Evolutionary conservation across 2,329 filamentous ascomycete genomes (phyloP).

Genomic region (Lojkania enalia): DNA sequence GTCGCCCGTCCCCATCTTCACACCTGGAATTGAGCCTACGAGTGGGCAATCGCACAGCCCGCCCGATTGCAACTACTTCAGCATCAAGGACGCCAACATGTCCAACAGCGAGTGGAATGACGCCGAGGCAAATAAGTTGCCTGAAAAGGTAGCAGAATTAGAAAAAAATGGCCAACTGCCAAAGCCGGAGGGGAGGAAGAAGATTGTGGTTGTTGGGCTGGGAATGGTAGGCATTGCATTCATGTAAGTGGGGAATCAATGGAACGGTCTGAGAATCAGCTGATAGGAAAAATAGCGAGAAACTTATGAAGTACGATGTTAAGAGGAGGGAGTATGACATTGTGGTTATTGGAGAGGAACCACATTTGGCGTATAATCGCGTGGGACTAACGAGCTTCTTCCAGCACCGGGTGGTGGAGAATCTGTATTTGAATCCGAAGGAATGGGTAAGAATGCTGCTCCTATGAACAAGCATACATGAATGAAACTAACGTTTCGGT

Average conservation of each 20-base stretch:
- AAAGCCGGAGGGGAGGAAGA: slow-evolving; percentile 56
- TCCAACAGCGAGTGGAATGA: slow-evolving; percentile 53
- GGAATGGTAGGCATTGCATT: slow-evolving; percentile 92
- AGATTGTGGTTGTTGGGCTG: slow-evolving; percentile 79
- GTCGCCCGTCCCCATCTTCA: slow-evolving; percentile 31
- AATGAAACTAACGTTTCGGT: slow-evolving; percentile 6
- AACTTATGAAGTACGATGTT: slow-evolving; percentile 81
- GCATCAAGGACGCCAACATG: slow-evolving; percentile 34
- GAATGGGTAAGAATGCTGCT: slow-evolving; percentile 66
- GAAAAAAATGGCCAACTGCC: slow-evolving; percentile 22
- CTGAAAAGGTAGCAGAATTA: slow-evolving; percentile 48
- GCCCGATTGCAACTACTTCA: slow-evolving; percentile 10
- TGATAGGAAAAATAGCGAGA: slow-evolving; percentile 64
- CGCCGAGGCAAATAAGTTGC: slow-evolving; percentile 50
- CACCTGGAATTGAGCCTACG: slow-evolving; percentile 37
- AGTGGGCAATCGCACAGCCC: slow-evolving; percentile 38
- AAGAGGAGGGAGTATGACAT: slow-evolving; percentile 76
- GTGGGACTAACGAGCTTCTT: slow-evolving; percentile 90
- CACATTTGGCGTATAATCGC: slow-evolving; percentile 86
- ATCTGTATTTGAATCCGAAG: slow-evolving; percentile 81
- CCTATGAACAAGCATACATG: background rate
- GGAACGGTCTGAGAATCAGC: background rate
- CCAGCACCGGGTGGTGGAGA: slow-evolving; percentile 80
- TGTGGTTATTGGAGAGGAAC: slow-evolving; percentile 83
- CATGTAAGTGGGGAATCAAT: slow-evolving; percentile 63